Evolutionary conservation across 1,284 basidiomycete genomes (phyloP), one percentile per base, ranked within the genome.

Genomic region (Apiotrichum gracile): DNA sequence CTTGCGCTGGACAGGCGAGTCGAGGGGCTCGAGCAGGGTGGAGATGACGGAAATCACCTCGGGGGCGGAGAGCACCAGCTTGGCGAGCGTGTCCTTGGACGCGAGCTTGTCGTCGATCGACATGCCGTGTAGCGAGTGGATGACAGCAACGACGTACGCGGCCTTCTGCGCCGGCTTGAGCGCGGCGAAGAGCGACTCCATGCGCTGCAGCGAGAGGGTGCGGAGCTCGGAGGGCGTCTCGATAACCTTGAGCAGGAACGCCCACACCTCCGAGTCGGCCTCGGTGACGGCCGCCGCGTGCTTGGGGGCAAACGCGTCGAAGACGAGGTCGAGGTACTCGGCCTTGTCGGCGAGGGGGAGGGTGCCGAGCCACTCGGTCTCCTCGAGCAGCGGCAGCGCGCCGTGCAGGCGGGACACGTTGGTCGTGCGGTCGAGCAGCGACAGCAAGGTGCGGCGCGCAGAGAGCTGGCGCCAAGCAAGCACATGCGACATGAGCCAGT

Each of bases 401-500:
- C 82, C 78, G 16, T 64, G 58, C 10, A 84, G 76, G 70, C 88
- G 90, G 17, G 80, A 78, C 40, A 77, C 68, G 67, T 87, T 85
- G 8, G 81, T 76, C n/a, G 91, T 80, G 10, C 77, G 76, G 41
- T 78, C 76, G 8, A 91, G 68, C 22, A 81, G 79, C 38, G 74
- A 76, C 24, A 97, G 77, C 1, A 97, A 73, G 9, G 76, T 71
- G 14, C 82, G 69, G 51, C 84, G 83, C 33, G 82, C 78, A 0
- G 66, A 55, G 5, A 80, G 69, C 7, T 81, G 70, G 5, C 78
- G 75, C 66, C 87, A 83, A 6, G 82, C 82, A 34, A 82, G 79
- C 46, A 86, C 79, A 70, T 97, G 94, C 3, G 92, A 94, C 16
- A 89, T 74, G 2, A 97, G 71, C 73, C 82, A 94, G 67, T 86